These are phyloP conservation scores for Colletotrichum sp. DNA, from an alignment of 2,329 filamentous ascomycete genomes.

Conservation along the genomic window DNA sequence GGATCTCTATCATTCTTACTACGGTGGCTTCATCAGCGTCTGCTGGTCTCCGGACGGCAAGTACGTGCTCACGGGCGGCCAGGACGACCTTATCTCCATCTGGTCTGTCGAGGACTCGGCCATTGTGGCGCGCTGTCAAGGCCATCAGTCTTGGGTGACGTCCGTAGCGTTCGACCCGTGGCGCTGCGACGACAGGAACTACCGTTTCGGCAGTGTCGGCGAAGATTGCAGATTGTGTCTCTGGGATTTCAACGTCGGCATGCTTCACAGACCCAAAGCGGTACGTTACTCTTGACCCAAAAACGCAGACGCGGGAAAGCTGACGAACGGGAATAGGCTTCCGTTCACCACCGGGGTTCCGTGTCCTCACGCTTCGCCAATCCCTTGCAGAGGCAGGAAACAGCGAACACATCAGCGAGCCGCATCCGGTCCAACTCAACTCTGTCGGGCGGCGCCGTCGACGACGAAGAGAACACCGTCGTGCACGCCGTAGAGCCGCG, in stretches of 20 bases:
- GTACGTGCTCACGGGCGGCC: conserved; percentile 92
- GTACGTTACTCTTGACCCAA: conserved; percentile 53
- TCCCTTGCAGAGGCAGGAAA: conserved; percentile 62
- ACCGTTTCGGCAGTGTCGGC: conserved; percentile 94
- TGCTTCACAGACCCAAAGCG: conserved; percentile 89
- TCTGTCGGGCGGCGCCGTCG: conserved; percentile 50
- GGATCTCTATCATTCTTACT: conserved; percentile 89
- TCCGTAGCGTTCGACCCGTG: conserved; percentile 95
- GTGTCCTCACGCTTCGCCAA: conserved; percentile 55
- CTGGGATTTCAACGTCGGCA: conserved; percentile 98
- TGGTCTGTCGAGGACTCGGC: conserved; percentile 87
- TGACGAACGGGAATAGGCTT: conserved; percentile 42
- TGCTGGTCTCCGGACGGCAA: conserved; percentile 98
- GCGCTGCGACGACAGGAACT: conserved; percentile 94
- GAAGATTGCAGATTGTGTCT: conserved; percentile 90
- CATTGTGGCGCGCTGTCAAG: conserved; percentile 90
- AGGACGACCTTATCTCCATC: conserved; percentile 95
- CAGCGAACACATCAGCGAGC: conserved; percentile 62
- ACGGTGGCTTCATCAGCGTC: conserved; percentile 89
- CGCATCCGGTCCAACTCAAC: conserved; percentile 76
- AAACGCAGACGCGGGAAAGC: background rate
- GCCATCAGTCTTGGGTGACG: conserved; percentile 95
- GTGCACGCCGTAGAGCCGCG: conserved; percentile 87
- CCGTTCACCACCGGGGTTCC: conserved; percentile 61
- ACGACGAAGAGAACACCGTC: conserved; percentile 60